phyloP scores from a whole-genome alignment of 2,329 filamentous ascomycete species.

The Colletotrichum aenigma region DNA sequence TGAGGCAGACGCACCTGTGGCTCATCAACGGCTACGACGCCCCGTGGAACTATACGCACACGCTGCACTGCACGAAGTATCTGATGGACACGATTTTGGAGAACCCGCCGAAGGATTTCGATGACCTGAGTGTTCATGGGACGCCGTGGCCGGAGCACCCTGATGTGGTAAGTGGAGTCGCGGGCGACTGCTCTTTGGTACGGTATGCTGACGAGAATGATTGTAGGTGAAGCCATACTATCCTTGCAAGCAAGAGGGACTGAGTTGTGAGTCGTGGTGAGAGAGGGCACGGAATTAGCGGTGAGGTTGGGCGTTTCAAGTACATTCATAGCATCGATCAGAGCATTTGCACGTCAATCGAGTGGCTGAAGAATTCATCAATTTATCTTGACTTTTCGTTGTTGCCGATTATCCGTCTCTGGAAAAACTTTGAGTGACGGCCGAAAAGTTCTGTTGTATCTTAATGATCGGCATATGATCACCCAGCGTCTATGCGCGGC shows the following conservation, averaged over 20 bases:
- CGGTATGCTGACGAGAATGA: not conserved
- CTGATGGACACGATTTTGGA: slow-evolving; percentile 7
- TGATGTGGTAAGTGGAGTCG: not conserved
- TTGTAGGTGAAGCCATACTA: slow-evolving; percentile 7
- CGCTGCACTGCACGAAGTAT: not conserved
- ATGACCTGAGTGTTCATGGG: not conserved
- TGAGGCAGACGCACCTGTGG: slow-evolving; percentile 2
- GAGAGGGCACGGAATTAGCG: not conserved
- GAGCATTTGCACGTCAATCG: not conserved
- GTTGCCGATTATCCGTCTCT: not conserved
- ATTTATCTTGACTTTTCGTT: not conserved
- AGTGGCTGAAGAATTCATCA: not conserved
- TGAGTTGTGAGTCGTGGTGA: slow-evolving; percentile 12
- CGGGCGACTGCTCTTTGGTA: not conserved
- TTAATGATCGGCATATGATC: not conserved
- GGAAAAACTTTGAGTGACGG: not conserved
- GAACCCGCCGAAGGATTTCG: slow-evolving; percentile 8
- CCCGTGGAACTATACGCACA: slow-evolving; percentile 5
- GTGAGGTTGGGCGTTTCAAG: not conserved
- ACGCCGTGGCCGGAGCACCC: slow-evolving; percentile 13
- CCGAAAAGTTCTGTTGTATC: not conserved
- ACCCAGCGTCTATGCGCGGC: not conserved
- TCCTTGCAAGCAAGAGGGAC: slow-evolving; percentile 5
- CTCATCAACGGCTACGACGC: not conserved
- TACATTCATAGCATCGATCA: not conserved